Evolutionary conservation across 192 early-diverging fungal species (phyloP).

Genomic region (Coemansia sp.): DNA sequence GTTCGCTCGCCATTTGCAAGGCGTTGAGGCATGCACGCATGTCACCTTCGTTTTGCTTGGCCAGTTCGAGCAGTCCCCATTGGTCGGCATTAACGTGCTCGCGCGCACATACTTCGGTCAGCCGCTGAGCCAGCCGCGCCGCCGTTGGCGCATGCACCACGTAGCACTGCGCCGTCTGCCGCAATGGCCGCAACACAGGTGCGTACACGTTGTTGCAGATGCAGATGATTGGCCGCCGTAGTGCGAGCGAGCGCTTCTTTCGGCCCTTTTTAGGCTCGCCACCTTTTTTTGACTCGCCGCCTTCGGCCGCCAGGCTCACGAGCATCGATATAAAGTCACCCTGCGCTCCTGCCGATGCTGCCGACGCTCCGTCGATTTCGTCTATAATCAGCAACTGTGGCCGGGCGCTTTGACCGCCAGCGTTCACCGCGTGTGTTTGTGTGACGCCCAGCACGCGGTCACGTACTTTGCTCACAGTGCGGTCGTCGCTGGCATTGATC

Average conservation of each 20-base stretch:
- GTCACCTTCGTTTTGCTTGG: slow-evolving; percentile 80
- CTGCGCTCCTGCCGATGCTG: slow-evolving; percentile 58
- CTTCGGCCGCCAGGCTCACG: slow-evolving; percentile 36
- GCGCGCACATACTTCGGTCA: slow-evolving; percentile 74
- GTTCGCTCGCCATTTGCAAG: slow-evolving; percentile 59
- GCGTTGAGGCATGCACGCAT: slow-evolving; percentile 86
- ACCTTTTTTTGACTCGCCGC: slow-evolving; percentile 42
- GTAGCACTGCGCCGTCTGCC: slow-evolving; percentile 70
- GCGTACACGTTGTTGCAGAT: slow-evolving; percentile 98
- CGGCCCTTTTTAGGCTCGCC: slow-evolving; percentile 5
- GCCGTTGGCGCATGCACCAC: slow-evolving; percentile 67
- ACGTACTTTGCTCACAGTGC: slow-evolving; percentile 70
- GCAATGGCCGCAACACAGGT: slow-evolving; percentile 79
- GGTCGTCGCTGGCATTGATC: slow-evolving; percentile 98
- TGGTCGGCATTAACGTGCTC: slow-evolving; percentile 75
- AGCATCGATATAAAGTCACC: slow-evolving; percentile 79
- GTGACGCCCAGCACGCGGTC: slow-evolving; percentile 73
- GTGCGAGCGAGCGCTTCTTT: slow-evolving; percentile 31
- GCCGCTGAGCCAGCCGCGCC: slow-evolving; percentile 64
- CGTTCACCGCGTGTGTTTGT: slow-evolving; percentile 66
- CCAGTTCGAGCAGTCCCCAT: slow-evolving; percentile 69
- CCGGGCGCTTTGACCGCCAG: slow-evolving; percentile 45
- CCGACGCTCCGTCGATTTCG: slow-evolving; percentile 80
- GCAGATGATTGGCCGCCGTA: slow-evolving; percentile 93
- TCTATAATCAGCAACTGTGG: slow-evolving; percentile 89